Percentiles rank a stretch among this genome's conserved stretches.
phyloP scores from a whole-genome alignment of 2,329 filamentous ascomycete species.

The Westerdykella sp. region DNA sequence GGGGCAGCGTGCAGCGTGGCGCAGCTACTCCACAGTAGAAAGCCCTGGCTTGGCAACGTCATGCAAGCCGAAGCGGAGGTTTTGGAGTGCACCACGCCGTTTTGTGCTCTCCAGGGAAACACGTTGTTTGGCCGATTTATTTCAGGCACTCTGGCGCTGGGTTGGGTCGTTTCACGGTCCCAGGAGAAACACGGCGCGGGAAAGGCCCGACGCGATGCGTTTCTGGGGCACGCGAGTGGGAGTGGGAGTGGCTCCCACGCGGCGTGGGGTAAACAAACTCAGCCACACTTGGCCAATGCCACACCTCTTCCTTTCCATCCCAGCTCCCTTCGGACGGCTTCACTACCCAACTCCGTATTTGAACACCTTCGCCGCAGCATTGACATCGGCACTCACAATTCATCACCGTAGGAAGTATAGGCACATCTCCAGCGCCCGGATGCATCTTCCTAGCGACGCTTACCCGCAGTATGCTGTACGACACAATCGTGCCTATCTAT shows the following conservation, averaged over 20 bases:
- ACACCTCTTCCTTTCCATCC: too few relatives aligned
- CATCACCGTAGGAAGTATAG: too few relatives aligned
- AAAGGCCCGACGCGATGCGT: too few relatives aligned
- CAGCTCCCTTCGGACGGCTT: too few relatives aligned
- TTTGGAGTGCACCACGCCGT: too few relatives aligned
- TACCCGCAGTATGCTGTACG: conserved; percentile 26
- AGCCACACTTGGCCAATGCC: too few relatives aligned
- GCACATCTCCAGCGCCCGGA: not conserved
- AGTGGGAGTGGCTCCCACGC: too few relatives aligned
- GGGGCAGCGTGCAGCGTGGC: conserved; percentile 1
- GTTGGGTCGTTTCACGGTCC: conserved; percentile 10
- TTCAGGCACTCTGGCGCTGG: conserved; percentile 6
- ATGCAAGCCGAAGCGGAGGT: not conserved
- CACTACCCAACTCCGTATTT: not conserved
- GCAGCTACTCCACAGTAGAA: conserved; percentile 1
- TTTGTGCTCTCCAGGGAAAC: too few relatives aligned
- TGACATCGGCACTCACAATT: not conserved
- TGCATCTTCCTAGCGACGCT: conserved; percentile 1
- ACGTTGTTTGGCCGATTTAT: too few relatives aligned
- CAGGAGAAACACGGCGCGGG: not conserved
- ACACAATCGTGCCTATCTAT: conserved; percentile 14
- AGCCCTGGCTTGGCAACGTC: not conserved
- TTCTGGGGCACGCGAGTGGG: too few relatives aligned
- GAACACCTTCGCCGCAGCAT: conserved; percentile 1
- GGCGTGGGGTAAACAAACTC: too few relatives aligned